Conservation (phyloP, 2,329 filamentous ascomycete genomes). For the Fusarium protoensiforme region DNA sequence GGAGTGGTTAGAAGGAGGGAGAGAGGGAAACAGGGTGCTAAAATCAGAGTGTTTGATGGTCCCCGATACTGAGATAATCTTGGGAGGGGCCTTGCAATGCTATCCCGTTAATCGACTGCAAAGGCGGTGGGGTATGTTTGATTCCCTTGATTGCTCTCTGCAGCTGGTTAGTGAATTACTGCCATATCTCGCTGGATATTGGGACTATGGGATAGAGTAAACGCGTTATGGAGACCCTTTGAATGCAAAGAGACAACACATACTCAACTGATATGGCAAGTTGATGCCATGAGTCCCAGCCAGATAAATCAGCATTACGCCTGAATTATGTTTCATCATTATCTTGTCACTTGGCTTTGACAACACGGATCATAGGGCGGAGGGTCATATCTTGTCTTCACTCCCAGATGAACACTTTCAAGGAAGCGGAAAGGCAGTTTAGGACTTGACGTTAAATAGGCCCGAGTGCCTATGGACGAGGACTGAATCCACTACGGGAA, state of each 20-base stretch:
- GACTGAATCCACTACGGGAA: not conserved
- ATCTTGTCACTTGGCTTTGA: not conserved
- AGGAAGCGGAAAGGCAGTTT: not conserved
- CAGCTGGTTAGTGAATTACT: not conserved
- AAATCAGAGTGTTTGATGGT: not conserved
- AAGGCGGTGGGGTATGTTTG: not conserved
- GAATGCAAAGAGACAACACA: not conserved
- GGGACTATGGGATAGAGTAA: not conserved
- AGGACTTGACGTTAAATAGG: not conserved
- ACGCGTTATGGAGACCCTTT: not conserved
- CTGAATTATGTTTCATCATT: not conserved
- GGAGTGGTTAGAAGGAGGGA: not conserved
- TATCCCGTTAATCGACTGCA: not conserved
- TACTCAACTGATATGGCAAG: not conserved
- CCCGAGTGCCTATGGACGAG: not conserved
- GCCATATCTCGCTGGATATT: not conserved
- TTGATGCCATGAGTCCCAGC: not conserved
- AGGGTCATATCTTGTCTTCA: not conserved
- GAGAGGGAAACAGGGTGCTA: not conserved
- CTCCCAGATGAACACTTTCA: not conserved
- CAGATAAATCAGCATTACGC: not conserved
- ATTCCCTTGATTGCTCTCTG: not conserved
- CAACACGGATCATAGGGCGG: not conserved
- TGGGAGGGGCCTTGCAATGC: not conserved
- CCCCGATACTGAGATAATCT: not conserved